These are phyloP conservation scores for Solanum dulcamara DNA, from an alignment of 257 asterid species.

Conservation along the genomic window DNA sequence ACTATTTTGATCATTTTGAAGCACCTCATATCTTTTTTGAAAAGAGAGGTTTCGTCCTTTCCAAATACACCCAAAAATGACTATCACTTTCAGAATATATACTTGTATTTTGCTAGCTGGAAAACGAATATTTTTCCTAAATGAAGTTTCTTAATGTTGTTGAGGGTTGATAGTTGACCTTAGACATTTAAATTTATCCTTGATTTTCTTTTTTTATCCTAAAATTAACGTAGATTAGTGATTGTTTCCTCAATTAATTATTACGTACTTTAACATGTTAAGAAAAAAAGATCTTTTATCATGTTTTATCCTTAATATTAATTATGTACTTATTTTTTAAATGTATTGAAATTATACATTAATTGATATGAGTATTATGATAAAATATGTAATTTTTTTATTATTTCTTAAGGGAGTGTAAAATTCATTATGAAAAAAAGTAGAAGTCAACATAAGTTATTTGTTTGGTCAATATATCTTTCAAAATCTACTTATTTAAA, in stretches of 20 bases:
- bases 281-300: too few species aligned
- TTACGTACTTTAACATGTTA: too few species aligned
- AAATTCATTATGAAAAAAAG: too few species aligned
- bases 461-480: background rate
- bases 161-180: background rate
- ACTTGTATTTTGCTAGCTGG: background rate
- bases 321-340: too few species aligned
- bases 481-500: too few species aligned
- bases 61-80: background rate
- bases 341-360: too few species aligned
- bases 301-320: too few species aligned
- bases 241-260: background rate
- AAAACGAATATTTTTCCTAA: background rate
- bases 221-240: background rate
- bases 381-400: too few species aligned
- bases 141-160: background rate
- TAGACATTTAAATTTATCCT: background rate
- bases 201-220: background rate
- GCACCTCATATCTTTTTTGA: too few species aligned
- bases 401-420: background rate
- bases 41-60: too few species aligned
- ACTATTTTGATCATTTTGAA: too few species aligned
- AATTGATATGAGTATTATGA: too few species aligned
- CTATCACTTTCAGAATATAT: background rate
- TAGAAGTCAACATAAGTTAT: background rate